Evolutionary conservation across 768 basidiomycete genomes (phyloP), one percentile per base, ranked within the genome.

Genomic region (Amanita polypyramis): DNA sequence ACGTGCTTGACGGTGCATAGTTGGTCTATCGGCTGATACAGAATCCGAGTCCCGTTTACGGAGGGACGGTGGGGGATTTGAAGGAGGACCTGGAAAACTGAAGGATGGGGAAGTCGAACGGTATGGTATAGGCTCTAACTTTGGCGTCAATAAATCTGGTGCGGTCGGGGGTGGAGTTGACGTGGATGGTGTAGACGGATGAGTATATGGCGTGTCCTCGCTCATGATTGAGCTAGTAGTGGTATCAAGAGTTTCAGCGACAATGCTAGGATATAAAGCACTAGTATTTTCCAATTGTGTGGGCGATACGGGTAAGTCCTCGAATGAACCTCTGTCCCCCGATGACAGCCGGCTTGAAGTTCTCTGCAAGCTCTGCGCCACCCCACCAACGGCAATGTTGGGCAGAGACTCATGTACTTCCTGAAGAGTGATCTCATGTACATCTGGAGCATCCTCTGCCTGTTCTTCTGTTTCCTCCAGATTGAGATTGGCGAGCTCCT

Each of bases 401-500:
- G 46, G 46, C 27, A 47, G 12, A 14, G 46, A 40, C 29, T 47
- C 46, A n/a, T 39, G 3, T 7, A 36, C 11, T 33, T 42, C 40
- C 23, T 42, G 36, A 2, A 49, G 40, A 3, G 6, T 20, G 12
- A 39, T 7, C 9, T 8, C 15, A 17, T 4, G 30, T 12, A 11
- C 25, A 19, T 15, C 23, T 8, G 30, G 10, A n/a, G 3, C 3
- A 14, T 44, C 30, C n/a, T 44, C 5, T n/a, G 29, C 10, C 20
- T 44, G 27, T 15, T 17, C 43, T 2, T 32, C 11, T 17, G 35
- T 25, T 9, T 27, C 14, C 23, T 35, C 21, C 11, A 21, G 23
- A 15, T 37, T 34, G 23, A 37, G 11, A 38, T 69, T 75, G 40
- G 75, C 73, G 42, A 87, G 61, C 48, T 85, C 82, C 47, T 74